Evolutionary conservation across 148 eudicot genomes (phyloP).

Genomic region (Rhododendron griersonianum): DNA sequence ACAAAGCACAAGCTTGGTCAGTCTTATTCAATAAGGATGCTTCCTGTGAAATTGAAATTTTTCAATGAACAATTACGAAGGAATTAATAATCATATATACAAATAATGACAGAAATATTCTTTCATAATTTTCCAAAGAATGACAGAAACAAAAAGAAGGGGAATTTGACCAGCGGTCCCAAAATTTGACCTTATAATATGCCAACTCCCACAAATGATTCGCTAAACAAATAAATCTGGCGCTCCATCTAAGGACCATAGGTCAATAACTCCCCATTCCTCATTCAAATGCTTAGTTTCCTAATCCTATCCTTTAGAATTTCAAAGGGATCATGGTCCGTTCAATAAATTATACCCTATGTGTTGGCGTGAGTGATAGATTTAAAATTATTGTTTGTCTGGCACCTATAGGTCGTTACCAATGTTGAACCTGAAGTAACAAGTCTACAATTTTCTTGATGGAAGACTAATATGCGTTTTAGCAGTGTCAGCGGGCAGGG

Average conservation of each 20-base stretch:
- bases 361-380: background rate
- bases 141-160: background rate
- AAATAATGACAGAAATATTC: background rate
- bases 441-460: background rate
- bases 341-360: background rate
- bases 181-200: background rate
- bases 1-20: conserved; percentile 86
- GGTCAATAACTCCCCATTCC: background rate
- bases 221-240: background rate
- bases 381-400: background rate
- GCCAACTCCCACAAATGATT: background rate
- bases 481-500: too few species aligned
- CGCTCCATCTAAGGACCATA: background rate
- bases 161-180: background rate
- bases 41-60: conserved; percentile 50
- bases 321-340: background rate
- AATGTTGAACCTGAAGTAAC: background rate
- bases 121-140: background rate
- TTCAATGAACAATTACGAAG: background rate
- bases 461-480: too few species aligned
- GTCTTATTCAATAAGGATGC: conserved; percentile 78
- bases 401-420: background rate
- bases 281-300: background rate
- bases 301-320: background rate
- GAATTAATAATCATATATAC: background rate